phyloP scores from a whole-genome alignment of 139 green algal species.

The Helicosporidium sp. region DNA sequence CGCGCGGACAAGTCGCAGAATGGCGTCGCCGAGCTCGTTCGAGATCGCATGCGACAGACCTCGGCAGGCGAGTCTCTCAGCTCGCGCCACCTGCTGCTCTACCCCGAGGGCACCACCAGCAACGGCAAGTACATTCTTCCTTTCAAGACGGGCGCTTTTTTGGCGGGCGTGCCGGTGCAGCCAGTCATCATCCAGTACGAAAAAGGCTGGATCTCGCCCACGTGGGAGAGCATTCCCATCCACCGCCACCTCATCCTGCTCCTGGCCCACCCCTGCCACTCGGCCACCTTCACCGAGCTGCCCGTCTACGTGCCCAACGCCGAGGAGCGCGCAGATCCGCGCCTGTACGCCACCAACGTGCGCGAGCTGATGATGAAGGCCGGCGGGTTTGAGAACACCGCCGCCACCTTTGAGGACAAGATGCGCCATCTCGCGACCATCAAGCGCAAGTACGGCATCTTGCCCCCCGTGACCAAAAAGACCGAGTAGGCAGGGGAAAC shows the following conservation, averaged over 20 bases:
- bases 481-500: too few relatives aligned
- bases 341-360: constrained; percentile 51
- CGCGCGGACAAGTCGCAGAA: too few relatives aligned
- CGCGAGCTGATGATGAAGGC: constrained; percentile 40
- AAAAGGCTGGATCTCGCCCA: constrained; percentile 34
- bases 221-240: constrained; percentile 59
- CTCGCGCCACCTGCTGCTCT: constrained; percentile 1
- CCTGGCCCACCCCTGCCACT: constrained; percentile 31
- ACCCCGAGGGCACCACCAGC: constrained; percentile 65
- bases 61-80: constrained; percentile 2
- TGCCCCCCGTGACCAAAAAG: background rate
- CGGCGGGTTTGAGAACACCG: constrained; percentile 8
- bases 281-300: constrained; percentile 38
- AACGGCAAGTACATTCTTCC: constrained; percentile 71
- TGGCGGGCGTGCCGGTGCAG: constrained; percentile 65
- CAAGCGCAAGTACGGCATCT: constrained; percentile 2
- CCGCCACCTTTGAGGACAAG: constrained; percentile 30
- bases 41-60: constrained; percentile 27
- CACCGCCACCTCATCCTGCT: constrained; percentile 52
- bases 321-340: constrained; percentile 37
- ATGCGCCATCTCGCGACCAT: constrained; percentile 19
- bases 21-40: constrained; percentile 23
- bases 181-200: constrained; percentile 55
- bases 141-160: constrained; percentile 77
- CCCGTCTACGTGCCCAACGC: constrained; percentile 52